Conservation (phyloP, 2,329 filamentous ascomycete species). For the Chaetomium olivaceum region DNA sequence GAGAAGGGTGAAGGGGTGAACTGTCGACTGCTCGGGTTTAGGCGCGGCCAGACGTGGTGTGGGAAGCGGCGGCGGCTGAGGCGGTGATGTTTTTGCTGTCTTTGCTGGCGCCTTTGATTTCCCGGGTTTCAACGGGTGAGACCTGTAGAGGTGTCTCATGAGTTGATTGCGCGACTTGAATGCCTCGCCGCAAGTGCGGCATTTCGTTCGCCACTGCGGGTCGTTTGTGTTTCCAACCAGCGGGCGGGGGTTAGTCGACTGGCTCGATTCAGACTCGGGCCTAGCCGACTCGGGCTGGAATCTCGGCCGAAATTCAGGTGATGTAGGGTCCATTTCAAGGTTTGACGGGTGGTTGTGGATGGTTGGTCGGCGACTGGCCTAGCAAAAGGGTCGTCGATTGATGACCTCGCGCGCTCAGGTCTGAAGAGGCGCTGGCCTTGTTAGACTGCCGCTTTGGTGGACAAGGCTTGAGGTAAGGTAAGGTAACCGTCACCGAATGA, state of each 20-base stretch:
- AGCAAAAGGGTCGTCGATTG: slow-evolving; percentile 21
- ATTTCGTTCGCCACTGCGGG: slow-evolving; percentile 9
- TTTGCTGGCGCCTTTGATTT: background rate
- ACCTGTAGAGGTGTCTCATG: slow-evolving; percentile 16
- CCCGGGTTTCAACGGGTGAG: background rate
- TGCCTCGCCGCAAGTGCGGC: background rate
- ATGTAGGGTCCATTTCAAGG: background rate
- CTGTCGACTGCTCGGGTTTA: background rate
- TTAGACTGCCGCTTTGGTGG: background rate
- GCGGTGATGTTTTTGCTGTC: background rate
- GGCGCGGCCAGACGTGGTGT: background rate
- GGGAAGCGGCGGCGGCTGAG: background rate
- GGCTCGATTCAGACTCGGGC: background rate
- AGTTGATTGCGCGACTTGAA: slow-evolving; percentile 19
- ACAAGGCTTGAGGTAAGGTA: background rate
- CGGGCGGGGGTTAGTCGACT: background rate
- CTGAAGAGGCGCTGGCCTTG: slow-evolving; percentile 7
- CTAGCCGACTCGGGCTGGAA: background rate
- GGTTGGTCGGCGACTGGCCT: slow-evolving; percentile 16
- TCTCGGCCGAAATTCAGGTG: background rate
- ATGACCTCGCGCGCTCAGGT: background rate
- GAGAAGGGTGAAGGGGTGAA: slow-evolving; percentile 12
- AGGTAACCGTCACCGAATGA: background rate
- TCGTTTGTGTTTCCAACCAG: background rate
- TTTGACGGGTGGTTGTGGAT: background rate